Percentiles rank a stretch among this genome's conserved stretches.
These are phyloP conservation scores for Cercophora sp. DNA, from an alignment of 495 filamentous ascomycete genomes.

Conservation along the genomic window DNA sequence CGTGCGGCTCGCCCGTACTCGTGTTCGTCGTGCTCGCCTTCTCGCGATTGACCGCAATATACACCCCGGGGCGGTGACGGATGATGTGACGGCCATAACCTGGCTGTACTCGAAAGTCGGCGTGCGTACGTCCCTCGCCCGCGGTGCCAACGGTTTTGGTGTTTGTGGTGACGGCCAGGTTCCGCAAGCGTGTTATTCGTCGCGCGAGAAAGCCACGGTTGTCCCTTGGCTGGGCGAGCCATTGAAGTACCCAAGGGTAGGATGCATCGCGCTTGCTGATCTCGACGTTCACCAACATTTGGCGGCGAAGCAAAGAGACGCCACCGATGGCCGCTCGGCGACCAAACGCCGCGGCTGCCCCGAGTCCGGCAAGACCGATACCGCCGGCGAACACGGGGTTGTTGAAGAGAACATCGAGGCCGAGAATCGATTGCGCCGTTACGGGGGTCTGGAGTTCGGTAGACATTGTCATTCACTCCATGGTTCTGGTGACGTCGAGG, in stretches of 20 bases:
- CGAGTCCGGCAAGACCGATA: conserved; percentile 83
- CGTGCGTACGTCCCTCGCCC: conserved; percentile 62
- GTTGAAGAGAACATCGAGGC: conserved; percentile 49
- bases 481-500: conserved; percentile 7
- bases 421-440: conserved; percentile 27
- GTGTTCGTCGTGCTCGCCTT: conserved; percentile 69
- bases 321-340: conserved; percentile 68
- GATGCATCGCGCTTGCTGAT: conserved; percentile 90
- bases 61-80: conserved; percentile 72
- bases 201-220: conserved; percentile 42
- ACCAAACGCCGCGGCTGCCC: conserved; percentile 68
- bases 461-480: conserved; percentile 19
- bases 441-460: conserved; percentile 8
- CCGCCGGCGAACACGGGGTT: conserved; percentile 59
- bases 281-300: conserved; percentile 91
- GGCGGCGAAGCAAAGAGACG: conserved; percentile 67
- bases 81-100: conserved; percentile 85
- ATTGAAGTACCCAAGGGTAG: conserved; percentile 89
- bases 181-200: conserved; percentile 47
- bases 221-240: conserved; percentile 81
- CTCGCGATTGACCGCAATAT: conserved; percentile 79
- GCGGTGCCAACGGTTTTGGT: conserved; percentile 58
- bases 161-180: conserved; percentile 46
- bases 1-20: conserved; percentile 82
- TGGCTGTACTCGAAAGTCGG: conserved; percentile 82